Conservation (phyloP, 306 rosid species). For the Leucaena leucocephala region DNA sequence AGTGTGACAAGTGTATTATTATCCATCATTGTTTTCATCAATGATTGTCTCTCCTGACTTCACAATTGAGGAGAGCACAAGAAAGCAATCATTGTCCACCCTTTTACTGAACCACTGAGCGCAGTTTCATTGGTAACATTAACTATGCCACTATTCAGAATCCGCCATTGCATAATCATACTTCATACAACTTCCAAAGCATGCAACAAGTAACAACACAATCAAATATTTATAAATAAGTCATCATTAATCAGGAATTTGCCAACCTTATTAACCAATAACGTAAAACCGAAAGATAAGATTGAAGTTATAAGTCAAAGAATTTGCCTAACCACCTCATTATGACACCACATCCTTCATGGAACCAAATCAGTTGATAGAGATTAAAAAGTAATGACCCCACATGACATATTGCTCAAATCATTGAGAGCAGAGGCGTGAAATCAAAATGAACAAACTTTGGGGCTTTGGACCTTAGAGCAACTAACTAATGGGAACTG, state of each 20-base stretch:
- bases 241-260: background rate
- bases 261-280: background rate
- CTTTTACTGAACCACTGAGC: background rate
- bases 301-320: background rate
- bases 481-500: background rate
- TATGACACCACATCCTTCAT: background rate
- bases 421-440: background rate
- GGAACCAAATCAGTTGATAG: background rate
- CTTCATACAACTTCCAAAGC: background rate
- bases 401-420: background rate
- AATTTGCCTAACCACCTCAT: background rate
- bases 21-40: background rate
- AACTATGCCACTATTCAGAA: background rate
- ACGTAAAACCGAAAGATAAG: background rate
- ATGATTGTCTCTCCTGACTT: background rate
- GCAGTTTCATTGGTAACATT: background rate
- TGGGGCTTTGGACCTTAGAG: constrained; percentile 13
- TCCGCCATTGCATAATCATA: background rate
- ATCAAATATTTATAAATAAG: background rate
- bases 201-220: background rate
- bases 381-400: constrained; percentile 17
- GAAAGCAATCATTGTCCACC: background rate
- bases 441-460: background rate
- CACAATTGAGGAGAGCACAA: background rate
- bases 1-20: background rate